Conservation (phyloP, 345 rosid genomes). For the Zanthoxylum bungeanum region DNA sequence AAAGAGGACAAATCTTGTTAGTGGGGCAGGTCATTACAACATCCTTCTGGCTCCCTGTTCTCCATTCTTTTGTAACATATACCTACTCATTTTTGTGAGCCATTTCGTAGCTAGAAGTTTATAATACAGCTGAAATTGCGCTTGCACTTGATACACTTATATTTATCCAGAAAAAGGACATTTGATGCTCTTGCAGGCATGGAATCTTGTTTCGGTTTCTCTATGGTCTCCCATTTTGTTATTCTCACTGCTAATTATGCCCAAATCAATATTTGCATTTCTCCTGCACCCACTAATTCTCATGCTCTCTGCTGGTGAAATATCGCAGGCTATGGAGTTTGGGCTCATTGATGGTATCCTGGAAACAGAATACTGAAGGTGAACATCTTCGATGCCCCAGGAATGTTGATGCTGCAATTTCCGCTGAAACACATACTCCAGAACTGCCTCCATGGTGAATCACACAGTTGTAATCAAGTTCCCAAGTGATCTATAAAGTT, state of each 20-base stretch:
- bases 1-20: too few species aligned
- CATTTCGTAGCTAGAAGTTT: not conserved
- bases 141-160: too few species aligned
- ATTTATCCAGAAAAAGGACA: not conserved
- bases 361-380: slow-evolving; percentile 68
- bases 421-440: not conserved
- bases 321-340: slow-evolving; percentile 78
- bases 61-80: not conserved
- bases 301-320: not conserved
- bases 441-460: not conserved
- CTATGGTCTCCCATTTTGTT: not conserved
- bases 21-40: too few species aligned
- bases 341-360: slow-evolving; percentile 77
- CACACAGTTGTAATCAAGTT: slow-evolving; percentile 4
- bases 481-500: not conserved
- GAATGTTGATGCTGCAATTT: not conserved
- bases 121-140: not conserved
- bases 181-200: not conserved
- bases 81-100: not conserved
- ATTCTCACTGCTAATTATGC: not conserved
- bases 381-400: not conserved
- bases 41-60: not conserved
- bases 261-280: not conserved
- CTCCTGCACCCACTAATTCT: not conserved
- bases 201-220: not conserved